Percentiles rank a stretch among this genome's conserved stretches.
Evolutionary conservation across 2,329 filamentous ascomycete species (phyloP).

Genomic region (Talaromyces sp.): DNA sequence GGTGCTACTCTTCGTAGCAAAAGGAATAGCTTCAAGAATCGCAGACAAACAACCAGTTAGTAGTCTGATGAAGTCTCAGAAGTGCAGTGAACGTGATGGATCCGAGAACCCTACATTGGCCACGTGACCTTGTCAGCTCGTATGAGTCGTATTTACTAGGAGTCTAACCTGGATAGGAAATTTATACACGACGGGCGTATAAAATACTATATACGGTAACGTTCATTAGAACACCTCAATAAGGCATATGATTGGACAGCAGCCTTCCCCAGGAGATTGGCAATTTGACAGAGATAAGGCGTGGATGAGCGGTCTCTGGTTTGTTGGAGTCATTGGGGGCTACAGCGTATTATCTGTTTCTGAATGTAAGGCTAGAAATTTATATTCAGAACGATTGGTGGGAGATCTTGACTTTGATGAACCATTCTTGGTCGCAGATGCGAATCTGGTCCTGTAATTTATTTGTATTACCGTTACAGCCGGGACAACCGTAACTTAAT

Average conservation of each 20-base stretch:
- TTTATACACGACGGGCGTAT: too few species aligned
- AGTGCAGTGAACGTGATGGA: too few species aligned
- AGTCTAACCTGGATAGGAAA: too few species aligned
- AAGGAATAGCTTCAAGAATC: too few species aligned
- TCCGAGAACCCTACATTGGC: too few species aligned
- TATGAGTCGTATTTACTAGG: too few species aligned
- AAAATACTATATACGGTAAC: too few species aligned
- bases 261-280: not conserved
- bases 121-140: too few species aligned
- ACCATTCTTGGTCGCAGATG: not conserved
- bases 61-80: too few species aligned
- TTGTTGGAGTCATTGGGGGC: not conserved
- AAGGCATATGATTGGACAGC: not conserved
- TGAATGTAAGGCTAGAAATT: not conserved
- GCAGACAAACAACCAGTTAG: too few species aligned
- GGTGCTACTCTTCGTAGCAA: not conserved
- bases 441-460: not conserved
- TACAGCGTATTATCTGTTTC: not conserved
- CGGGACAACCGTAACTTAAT: not conserved
- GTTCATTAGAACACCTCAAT: too few species aligned
- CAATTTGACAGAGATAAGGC: slow-evolving; percentile 1
- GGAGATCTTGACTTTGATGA: not conserved
- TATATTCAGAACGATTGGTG: not conserved
- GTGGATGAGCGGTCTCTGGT: not conserved
- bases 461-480: not conserved